phyloP scores from a whole-genome alignment of 2,329 filamentous ascomycete genomes.

The Colletotrichum sp. region DNA sequence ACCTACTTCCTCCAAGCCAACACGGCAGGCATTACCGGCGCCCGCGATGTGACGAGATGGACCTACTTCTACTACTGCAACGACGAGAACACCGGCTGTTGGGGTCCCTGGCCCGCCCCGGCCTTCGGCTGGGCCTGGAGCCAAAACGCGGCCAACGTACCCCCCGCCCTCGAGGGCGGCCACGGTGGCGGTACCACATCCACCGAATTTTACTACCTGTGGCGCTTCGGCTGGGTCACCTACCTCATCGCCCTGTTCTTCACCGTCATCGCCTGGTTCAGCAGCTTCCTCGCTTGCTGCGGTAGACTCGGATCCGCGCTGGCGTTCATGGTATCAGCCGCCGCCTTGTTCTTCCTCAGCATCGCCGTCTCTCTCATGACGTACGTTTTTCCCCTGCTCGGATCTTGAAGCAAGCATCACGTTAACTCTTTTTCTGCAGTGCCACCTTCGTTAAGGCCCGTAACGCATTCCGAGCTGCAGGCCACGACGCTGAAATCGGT shows the following conservation, averaged over 20 bases:
- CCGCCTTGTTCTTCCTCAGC: conserved; percentile 73
- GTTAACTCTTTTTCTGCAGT: conserved; percentile 28
- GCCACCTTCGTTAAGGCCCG: conserved; percentile 72
- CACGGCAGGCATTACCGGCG: conserved; percentile 74
- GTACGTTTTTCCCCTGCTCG: conserved; percentile 50
- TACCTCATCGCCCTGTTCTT: conserved; percentile 87
- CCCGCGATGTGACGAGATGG: conserved; percentile 77
- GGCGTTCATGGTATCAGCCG: conserved; percentile 59
- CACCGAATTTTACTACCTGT: conserved; percentile 77
- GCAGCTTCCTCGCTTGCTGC: conserved; percentile 72
- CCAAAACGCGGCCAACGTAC: conserved; percentile 47
- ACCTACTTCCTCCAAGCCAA: conserved; percentile 88
- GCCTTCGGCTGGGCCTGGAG: conserved; percentile 76
- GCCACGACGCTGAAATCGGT: conserved; percentile 66
- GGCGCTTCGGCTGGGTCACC: conserved; percentile 93
- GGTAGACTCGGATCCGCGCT: conserved; percentile 74
- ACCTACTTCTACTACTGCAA: conserved; percentile 89
- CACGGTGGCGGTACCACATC: conserved; percentile 62
- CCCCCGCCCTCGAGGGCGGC: conserved; percentile 50
- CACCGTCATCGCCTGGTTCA: conserved; percentile 69
- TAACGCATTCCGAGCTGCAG: conserved; percentile 63
- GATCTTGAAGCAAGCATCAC: neutral
- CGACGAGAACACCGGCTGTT: conserved; percentile 68
- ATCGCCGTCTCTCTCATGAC: conserved; percentile 77
- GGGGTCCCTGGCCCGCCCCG: conserved; percentile 63